These are phyloP conservation scores for Cyclotella choctawhatcheeana DNA, from an alignment of 108 stramenopile genomes.

Conservation along the genomic window DNA sequence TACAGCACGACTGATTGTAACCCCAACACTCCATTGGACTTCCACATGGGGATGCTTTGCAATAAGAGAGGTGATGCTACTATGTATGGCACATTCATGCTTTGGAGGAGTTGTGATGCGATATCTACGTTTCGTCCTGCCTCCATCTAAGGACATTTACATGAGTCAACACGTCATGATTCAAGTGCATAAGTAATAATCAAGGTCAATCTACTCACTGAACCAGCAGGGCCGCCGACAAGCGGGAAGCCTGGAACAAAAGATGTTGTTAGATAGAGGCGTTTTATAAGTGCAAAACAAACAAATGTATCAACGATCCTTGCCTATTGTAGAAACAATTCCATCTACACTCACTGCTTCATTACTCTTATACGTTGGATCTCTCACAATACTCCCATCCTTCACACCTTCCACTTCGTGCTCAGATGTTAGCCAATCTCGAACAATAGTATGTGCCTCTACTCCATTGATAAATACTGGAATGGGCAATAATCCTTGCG, in stretches of 20 bases:
- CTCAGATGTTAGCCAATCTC: slow-evolving; percentile 79
- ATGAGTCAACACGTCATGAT: not conserved
- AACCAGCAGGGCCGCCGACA: slow-evolving; percentile 88
- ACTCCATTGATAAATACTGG: slow-evolving; percentile 93
- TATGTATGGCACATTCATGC: slow-evolving; percentile 84
- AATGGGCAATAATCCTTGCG: slow-evolving; percentile 73
- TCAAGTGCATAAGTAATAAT: not conserved
- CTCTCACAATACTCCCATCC: slow-evolving; percentile 43
- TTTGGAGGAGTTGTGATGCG: slow-evolving; percentile 63
- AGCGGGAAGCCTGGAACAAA: slow-evolving; percentile 89
- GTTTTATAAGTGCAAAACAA: no score
- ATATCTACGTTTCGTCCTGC: slow-evolving; percentile 83
- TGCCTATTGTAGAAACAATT: slow-evolving; percentile 86
- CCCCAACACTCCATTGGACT: slow-evolving; percentile 78
- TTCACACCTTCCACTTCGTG: slow-evolving; percentile 58
- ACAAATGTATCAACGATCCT: no score
- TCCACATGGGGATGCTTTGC: slow-evolving; percentile 80
- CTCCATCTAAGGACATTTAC: slow-evolving; percentile 51
- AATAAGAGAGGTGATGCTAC: slow-evolving; percentile 79
- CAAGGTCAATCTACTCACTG: not conserved
- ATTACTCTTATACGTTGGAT: slow-evolving; percentile 47
- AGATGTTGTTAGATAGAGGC: no score
- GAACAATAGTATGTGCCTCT: slow-evolving; percentile 89
- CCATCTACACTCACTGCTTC: slow-evolving; percentile 71
- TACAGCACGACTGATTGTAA: slow-evolving; percentile 82